Conservation (phyloP, 768 basidiomycete species). For the Auricularia heimuer region DNA sequence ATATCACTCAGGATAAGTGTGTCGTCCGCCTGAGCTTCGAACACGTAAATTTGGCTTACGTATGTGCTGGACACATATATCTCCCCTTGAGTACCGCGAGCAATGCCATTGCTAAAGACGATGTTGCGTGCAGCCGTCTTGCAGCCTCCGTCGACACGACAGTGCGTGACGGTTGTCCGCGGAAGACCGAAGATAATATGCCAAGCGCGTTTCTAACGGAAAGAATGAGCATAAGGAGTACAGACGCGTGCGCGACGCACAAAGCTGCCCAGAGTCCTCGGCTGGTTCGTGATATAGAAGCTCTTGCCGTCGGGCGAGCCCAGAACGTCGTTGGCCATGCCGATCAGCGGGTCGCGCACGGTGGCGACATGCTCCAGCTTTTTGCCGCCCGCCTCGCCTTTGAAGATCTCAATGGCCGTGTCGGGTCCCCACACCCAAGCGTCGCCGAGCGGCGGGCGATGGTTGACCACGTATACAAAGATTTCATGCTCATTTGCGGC, state of each 20-base stretch:
- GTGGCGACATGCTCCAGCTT: constrained; percentile 47
- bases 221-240: background rate
- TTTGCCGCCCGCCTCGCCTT: constrained; percentile 34
- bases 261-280: constrained; percentile 40
- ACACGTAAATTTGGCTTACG: constrained; percentile 37
- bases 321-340: constrained; percentile 65
- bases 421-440: constrained; percentile 49
- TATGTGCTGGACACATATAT: constrained; percentile 46
- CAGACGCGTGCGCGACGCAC: constrained; percentile 26
- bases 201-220: constrained; percentile 14
- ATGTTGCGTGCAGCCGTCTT: constrained; percentile 45
- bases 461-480: constrained; percentile 64
- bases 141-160: constrained; percentile 50
- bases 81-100: constrained; percentile 30
- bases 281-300: constrained; percentile 65
- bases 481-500: constrained; percentile 27
- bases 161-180: constrained; percentile 50
- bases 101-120: constrained; percentile 53
- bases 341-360: constrained; percentile 41
- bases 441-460: constrained; percentile 39
- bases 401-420: constrained; percentile 63
- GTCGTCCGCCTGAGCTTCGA: constrained; percentile 52
- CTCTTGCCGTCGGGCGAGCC: constrained; percentile 53
- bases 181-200: constrained; percentile 23
- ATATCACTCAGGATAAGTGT: constrained; percentile 43